A percentile compares a stretch with the other conserved stretches of the same genome.
Evolutionary conservation across 495 filamentous ascomycete species (phyloP).

Genomic region (Daldinia vernicosa): DNA sequence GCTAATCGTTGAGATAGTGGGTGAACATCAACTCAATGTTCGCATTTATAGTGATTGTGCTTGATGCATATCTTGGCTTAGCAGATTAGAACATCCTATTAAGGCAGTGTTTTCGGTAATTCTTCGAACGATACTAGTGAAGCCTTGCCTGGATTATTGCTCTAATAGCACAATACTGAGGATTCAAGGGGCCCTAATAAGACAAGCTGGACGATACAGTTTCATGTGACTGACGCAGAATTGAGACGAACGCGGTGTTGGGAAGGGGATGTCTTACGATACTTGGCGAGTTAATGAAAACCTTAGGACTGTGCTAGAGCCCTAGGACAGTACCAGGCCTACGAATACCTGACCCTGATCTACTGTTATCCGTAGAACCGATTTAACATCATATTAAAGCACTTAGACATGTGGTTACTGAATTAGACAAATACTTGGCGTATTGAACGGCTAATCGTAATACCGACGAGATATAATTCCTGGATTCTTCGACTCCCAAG

Average conservation of each 20-base stretch:
- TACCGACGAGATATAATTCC: background rate
- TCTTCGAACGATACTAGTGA: constrained; percentile 14
- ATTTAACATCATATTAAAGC: background rate
- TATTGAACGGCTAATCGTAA: background rate
- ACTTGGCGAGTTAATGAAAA: constrained; percentile 38
- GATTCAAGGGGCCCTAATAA: constrained; percentile 8
- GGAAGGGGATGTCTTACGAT: constrained; percentile 19
- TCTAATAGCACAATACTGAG: constrained; percentile 7
- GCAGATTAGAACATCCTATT: constrained; percentile 27
- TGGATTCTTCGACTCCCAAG: background rate
- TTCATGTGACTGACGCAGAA: constrained; percentile 13
- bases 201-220: constrained; percentile 19
- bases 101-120: constrained; percentile 25
- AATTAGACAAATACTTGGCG: background rate
- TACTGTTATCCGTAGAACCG: background rate
- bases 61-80: constrained; percentile 36
- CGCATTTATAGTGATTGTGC: constrained; percentile 22
- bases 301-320: constrained; percentile 11
- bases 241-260: constrained; percentile 14
- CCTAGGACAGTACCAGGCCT: constrained; percentile 12
- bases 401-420: background rate
- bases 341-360: constrained; percentile 1
- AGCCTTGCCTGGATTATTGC: constrained; percentile 24
- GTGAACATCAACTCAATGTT: constrained; percentile 22
- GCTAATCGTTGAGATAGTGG: constrained; percentile 22